These are phyloP conservation scores for Oryza brachyantha DNA, from an alignment of 176 grass and related monocot genomes.

Conservation along the genomic window DNA sequence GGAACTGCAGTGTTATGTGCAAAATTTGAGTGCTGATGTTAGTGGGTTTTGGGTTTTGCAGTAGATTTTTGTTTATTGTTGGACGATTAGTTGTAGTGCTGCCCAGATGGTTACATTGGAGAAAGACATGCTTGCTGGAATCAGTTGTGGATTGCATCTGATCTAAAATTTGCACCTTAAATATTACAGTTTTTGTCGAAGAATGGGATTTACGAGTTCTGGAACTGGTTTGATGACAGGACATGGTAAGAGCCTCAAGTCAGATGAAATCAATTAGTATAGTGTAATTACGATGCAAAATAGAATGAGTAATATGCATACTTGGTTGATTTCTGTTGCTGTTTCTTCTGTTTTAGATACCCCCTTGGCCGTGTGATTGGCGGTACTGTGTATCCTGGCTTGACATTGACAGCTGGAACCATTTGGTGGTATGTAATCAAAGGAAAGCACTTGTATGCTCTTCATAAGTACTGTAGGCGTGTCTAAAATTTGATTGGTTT, in stretches of 20 bases:
- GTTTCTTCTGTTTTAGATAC: slow-evolving; percentile 58
- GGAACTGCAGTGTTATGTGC: not conserved
- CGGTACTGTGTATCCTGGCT: slow-evolving; percentile 94
- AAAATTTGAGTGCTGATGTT: not conserved
- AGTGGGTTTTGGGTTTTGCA: slow-evolving; percentile 51
- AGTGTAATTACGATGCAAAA: not conserved
- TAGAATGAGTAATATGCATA: not conserved
- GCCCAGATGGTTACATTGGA: not conserved
- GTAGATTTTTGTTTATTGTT: slow-evolving; percentile 27
- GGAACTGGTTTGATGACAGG: slow-evolving; percentile 99
- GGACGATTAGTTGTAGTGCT: not conserved
- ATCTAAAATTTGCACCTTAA: slow-evolving; percentile 19
- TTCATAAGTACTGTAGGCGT: slow-evolving; percentile 7
- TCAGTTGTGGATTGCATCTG: not conserved
- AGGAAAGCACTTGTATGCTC: not conserved
- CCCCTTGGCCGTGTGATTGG: slow-evolving; percentile 98
- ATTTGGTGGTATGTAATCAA: slow-evolving; percentile 78
- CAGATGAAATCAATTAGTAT: not conserved
- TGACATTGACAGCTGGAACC: slow-evolving; percentile 93
- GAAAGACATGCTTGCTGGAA: not conserved
- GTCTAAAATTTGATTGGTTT: slow-evolving; percentile 34
- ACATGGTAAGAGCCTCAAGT: slow-evolving; percentile 60
- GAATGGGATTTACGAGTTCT: slow-evolving; percentile 99
- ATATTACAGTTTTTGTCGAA: slow-evolving; percentile 90
- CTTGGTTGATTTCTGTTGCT: not conserved